Evolutionary conservation across 768 basidiomycete species (phyloP).

Genomic region (Coprinellus micaceus): DNA sequence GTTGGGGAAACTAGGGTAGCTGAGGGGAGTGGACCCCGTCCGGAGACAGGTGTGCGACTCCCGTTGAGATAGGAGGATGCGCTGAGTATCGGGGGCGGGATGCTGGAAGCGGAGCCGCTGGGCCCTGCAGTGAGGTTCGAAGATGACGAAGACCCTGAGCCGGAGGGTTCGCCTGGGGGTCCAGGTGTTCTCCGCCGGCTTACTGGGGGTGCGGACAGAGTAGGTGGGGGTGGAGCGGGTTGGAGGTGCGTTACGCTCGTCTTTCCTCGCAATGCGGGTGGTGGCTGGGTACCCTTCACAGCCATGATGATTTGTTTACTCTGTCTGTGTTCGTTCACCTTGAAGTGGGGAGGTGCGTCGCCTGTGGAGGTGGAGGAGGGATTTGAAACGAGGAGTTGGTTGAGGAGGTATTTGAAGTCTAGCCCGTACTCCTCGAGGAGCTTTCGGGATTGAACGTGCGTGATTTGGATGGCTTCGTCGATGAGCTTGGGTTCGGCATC

Average conservation of each 20-base stretch:
- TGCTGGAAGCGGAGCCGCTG: slow-evolving; percentile 12
- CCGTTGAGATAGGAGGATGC: slow-evolving; percentile 16
- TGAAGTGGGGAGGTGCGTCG: slow-evolving; percentile 27
- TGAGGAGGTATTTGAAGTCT: slow-evolving; percentile 91
- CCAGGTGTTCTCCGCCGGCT: slow-evolving; percentile 27
- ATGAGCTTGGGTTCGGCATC: slow-evolving; percentile 69
- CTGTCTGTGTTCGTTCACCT: slow-evolving; percentile 28
- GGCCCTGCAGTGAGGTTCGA: not conserved
- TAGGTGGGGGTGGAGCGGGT: slow-evolving; percentile 26
- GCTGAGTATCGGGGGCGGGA: no score
- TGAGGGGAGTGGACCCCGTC: slow-evolving; percentile 14
- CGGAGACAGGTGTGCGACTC: slow-evolving; percentile 27
- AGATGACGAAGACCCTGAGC: slow-evolving; percentile 8
- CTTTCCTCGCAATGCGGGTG: not conserved
- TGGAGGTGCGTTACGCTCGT: slow-evolving; percentile 14
- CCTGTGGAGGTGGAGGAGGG: slow-evolving; percentile 41
- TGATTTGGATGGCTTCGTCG: slow-evolving; percentile 75
- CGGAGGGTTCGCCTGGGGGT: slow-evolving; percentile 14
- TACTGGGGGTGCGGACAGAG: slow-evolving; percentile 24
- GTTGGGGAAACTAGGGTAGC: slow-evolving; percentile 25
- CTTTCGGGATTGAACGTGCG: slow-evolving; percentile 80
- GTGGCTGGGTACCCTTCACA: not conserved
- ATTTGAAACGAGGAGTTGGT: slow-evolving; percentile 60
- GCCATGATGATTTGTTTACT: slow-evolving; percentile 26
- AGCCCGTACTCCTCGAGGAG: slow-evolving; percentile 90